Percentiles rank a stretch among this genome's conserved stretches.
phyloP scores from a whole-genome alignment of 495 filamentous ascomycete species.

The Geopyxis carbonaria region DNA sequence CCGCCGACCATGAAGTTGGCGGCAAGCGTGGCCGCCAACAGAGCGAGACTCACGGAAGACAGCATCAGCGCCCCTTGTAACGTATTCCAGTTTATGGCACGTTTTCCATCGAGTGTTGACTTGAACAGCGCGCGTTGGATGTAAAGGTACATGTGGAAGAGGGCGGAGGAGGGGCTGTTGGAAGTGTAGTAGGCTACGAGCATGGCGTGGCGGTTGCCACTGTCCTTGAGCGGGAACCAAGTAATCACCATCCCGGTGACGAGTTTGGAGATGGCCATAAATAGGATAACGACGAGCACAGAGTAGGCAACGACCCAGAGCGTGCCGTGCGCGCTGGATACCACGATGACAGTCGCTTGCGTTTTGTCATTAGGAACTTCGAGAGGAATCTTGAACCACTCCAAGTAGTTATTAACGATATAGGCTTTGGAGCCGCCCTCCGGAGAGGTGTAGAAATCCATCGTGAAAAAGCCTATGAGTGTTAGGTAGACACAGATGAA shows the following conservation, averaged over 20 bases:
- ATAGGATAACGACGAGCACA: constrained; percentile 4
- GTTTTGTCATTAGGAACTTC: not conserved
- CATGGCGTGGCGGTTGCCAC: constrained; percentile 8
- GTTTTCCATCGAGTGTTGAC: not conserved
- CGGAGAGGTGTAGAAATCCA: constrained; percentile 1
- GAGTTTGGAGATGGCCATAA: not conserved
- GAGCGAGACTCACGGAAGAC: not conserved
- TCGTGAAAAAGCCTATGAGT: too few species aligned
- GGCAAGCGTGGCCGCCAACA: not conserved
- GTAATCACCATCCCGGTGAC: constrained; percentile 1
- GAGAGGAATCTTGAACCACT: constrained; percentile 4
- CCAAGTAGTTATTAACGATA: not conserved
- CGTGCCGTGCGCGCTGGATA: not conserved
- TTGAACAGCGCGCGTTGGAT: not conserved
- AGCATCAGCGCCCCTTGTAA: not conserved
- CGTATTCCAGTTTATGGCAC: constrained; percentile 1
- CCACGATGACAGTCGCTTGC: not conserved
- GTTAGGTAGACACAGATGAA: too few species aligned
- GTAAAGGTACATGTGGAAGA: not conserved
- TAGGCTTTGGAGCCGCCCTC: not conserved
- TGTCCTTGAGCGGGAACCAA: not conserved
- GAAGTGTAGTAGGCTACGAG: constrained; percentile 5
- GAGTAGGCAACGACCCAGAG: constrained; percentile 6
- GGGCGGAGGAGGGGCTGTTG: not conserved
- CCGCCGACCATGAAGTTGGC: not conserved